Conservation (phyloP, 2,329 filamentous ascomycete genomes). For the Sporothrix schenckii region DNA sequence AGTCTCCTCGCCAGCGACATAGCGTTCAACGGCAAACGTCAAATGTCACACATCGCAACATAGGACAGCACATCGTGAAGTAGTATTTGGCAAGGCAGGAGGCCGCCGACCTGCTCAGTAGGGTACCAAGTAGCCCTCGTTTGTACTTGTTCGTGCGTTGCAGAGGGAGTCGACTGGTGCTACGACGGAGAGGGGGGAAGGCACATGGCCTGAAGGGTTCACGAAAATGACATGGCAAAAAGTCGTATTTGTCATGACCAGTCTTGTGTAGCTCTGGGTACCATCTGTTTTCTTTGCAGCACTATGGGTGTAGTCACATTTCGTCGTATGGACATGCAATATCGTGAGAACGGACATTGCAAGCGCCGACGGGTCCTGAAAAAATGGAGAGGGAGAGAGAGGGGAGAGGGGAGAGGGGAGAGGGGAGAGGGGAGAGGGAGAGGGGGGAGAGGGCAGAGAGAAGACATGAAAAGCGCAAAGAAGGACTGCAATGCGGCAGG, state of each 20-base stretch:
- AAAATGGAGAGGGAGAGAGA: not conserved
- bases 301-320: not conserved
- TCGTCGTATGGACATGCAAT: constrained; percentile 10
- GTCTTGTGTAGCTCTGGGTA: not conserved
- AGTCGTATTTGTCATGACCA: not conserved
- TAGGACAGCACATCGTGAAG: constrained; percentile 6
- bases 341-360: not conserved
- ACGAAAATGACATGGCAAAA: not conserved
- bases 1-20: too few species aligned
- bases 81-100: constrained; percentile 18
- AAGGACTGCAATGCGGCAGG: not conserved
- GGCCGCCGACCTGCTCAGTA: constrained; percentile 12
- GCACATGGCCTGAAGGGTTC: not conserved
- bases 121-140: not conserved
- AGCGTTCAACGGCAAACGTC: not conserved
- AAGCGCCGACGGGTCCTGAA: constrained; percentile 1
- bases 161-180: too few species aligned
- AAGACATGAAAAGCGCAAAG: not conserved
- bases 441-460: not conserved
- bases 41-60: not conserved
- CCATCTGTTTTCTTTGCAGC: not conserved
- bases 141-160: not conserved
- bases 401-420: too few species aligned
- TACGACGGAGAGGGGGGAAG: not conserved
- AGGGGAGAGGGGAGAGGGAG: not conserved